phyloP scores from a whole-genome alignment of 768 basidiomycete genomes.

The Agaricus sinodeliciosus region DNA sequence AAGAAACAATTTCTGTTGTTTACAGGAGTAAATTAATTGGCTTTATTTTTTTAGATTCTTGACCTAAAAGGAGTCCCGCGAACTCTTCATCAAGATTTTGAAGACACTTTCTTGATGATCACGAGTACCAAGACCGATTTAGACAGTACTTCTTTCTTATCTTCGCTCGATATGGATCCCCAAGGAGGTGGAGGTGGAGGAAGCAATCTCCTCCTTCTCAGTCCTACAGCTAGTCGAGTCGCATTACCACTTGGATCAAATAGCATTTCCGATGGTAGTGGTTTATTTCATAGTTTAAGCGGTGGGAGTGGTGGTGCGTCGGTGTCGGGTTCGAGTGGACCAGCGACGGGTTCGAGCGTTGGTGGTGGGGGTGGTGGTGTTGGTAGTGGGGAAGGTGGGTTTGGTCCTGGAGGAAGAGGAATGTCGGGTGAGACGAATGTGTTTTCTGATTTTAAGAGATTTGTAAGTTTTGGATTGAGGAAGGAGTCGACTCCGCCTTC shows the following conservation, averaged over 20 bases:
- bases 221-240: conserved; percentile 60
- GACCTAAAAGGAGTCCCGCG: conserved; percentile 93
- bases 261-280: conserved; percentile 44
- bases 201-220: conserved; percentile 40
- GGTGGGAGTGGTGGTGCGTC: conserved; percentile 36
- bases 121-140: conserved; percentile 91
- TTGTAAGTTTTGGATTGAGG: conserved; percentile 85
- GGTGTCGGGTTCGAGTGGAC: conserved; percentile 40
- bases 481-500: conserved; percentile 45
- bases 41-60: conserved; percentile 57
- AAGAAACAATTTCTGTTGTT: background rate
- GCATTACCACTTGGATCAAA: conserved; percentile 38
- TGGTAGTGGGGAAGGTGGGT: too few species aligned
- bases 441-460: conserved; percentile 82
- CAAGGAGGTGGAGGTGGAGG: conserved; percentile 25
- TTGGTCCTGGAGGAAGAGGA: conserved; percentile 11
- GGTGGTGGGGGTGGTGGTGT: conserved; percentile 19
- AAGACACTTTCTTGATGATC: conserved; percentile 87
- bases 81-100: conserved; percentile 77
- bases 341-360: conserved; percentile 54
- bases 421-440: conserved; percentile 51
- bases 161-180: conserved; percentile 95
- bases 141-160: conserved; percentile 86
- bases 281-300: conserved; percentile 50
- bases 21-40: background rate